phyloP scores from a whole-genome alignment of 1,139 yeast species.

The Suhomyces chickasaworum region DNA sequence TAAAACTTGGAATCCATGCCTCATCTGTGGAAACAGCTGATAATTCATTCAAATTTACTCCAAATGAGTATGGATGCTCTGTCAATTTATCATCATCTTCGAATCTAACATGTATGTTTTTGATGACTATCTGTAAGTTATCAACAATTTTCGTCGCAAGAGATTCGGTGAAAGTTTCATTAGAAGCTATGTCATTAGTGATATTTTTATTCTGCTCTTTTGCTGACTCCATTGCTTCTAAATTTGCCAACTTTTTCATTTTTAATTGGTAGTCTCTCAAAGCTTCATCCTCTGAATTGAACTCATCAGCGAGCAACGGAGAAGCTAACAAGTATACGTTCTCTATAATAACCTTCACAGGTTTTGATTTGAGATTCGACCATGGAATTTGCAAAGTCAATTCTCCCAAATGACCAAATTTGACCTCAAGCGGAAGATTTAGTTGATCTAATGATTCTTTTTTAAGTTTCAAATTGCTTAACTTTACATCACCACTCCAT shows the following conservation, averaged over 20 bases:
- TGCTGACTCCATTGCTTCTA: slow-evolving; percentile 60
- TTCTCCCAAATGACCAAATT: slow-evolving; percentile 88
- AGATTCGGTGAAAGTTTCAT: slow-evolving; percentile 84
- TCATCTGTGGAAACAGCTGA: slow-evolving; percentile 91
- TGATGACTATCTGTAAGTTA: slow-evolving; percentile 89
- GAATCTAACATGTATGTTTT: slow-evolving; percentile 86
- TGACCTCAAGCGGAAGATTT: slow-evolving; percentile 84
- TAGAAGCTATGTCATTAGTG: slow-evolving; percentile 50
- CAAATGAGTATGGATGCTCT: slow-evolving; percentile 76
- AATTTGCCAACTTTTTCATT: slow-evolving; percentile 63
- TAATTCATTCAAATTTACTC: slow-evolving; percentile 78
- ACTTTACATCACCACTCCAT: slow-evolving; percentile 96
- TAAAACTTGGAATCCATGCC: slow-evolving; percentile 83
- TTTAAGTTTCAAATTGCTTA: slow-evolving; percentile 73
- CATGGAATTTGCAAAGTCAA: slow-evolving; percentile 92
- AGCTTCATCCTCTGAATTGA: slow-evolving; percentile 66
- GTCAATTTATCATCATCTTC: slow-evolving; percentile 77
- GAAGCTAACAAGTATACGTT: slow-evolving; percentile 83
- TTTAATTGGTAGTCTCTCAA: slow-evolving; percentile 68
- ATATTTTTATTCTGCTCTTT: slow-evolving; percentile 41
- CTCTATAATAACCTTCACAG: slow-evolving; percentile 87
- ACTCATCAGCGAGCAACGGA: slow-evolving; percentile 58
- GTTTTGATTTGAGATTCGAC: slow-evolving; percentile 91
- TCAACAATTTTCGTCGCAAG: slow-evolving; percentile 88
- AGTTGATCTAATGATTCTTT: slow-evolving; percentile 83